These are phyloP conservation scores for Yarrowia divulgata DNA, from an alignment of 805 yeast genomes.

Conservation along the genomic window DNA sequence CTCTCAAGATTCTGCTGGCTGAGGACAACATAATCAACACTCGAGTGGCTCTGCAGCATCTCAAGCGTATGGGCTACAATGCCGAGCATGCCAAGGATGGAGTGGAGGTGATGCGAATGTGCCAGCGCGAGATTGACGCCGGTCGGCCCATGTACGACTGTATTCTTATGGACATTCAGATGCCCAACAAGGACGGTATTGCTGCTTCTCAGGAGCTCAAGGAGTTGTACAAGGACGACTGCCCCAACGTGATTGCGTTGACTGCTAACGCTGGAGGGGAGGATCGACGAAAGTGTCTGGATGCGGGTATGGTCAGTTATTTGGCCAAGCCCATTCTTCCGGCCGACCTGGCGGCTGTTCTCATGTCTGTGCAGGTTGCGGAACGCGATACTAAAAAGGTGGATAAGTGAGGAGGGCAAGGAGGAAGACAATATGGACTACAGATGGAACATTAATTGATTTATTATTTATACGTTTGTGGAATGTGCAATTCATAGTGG, in stretches of 20 bases:
- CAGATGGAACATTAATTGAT: conserved; percentile 27
- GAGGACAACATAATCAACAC: conserved; percentile 62
- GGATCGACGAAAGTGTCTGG: conserved; percentile 57
- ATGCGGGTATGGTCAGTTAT: conserved; percentile 62
- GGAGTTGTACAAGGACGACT: conserved; percentile 48
- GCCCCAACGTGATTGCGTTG: conserved; percentile 57
- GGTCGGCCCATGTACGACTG: conserved; percentile 57
- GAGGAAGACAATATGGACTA: neutral
- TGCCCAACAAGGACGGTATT: conserved; percentile 64
- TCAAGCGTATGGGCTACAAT: conserved; percentile 58
- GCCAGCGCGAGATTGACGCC: conserved; percentile 46
- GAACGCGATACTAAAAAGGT: conserved; percentile 20
- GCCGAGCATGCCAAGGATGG: conserved; percentile 64
- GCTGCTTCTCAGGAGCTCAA: conserved; percentile 55
- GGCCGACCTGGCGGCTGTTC: conserved; percentile 53
- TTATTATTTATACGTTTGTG: conserved; percentile 5
- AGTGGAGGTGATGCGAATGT: conserved; percentile 54
- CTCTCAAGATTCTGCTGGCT: conserved; percentile 59
- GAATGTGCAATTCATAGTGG: too few species aligned
- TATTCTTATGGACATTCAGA: conserved; percentile 63
- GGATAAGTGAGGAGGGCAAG: conserved; percentile 1
- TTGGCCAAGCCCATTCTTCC: conserved; percentile 63
- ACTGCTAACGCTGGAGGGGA: conserved; percentile 64
- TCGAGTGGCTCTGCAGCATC: conserved; percentile 59
- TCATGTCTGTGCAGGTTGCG: conserved; percentile 46